A percentile compares a stretch with the other conserved stretches of the same genome.
phyloP scores from a whole-genome alignment of 441 rosid species.

The Erodium trifolium region DNA sequence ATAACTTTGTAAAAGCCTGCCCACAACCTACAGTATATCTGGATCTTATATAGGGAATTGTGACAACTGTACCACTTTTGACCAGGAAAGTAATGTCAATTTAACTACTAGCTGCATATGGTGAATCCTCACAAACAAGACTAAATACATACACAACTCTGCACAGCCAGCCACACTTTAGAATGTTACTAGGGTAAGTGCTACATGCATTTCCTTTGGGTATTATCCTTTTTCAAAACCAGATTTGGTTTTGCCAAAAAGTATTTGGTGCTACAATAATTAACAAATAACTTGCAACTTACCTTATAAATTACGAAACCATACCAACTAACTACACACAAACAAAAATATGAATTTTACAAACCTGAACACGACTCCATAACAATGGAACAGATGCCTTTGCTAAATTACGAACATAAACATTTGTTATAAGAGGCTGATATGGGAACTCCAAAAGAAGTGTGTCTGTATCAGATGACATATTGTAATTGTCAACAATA shows the following conservation, averaged over 20 bases:
- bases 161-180: neutral
- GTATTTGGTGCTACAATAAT: neutral
- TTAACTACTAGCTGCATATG: neutral
- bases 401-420: conserved; percentile 73
- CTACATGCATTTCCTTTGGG: neutral
- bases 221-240: neutral
- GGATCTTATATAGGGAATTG: too few relatives aligned
- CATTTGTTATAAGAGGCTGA: conserved; percentile 93
- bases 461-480: conserved; percentile 84
- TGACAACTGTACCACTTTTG: too few relatives aligned
- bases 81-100: too few relatives aligned
- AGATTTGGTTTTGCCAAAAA: too few relatives aligned
- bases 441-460: conserved; percentile 91
- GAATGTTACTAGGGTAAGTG: neutral
- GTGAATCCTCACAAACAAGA: neutral
- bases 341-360: conserved; percentile 4
- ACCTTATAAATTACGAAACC: neutral
- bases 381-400: conserved; percentile 93
- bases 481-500: conserved; percentile 73
- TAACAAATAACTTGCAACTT: neutral
- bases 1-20: too few relatives aligned
- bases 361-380: conserved; percentile 99
- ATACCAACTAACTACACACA: neutral
- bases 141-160: neutral
- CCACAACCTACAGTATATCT: too few relatives aligned